Conservation (phyloP, 306 rosid genomes). For the Bauhinia variegata region DNA sequence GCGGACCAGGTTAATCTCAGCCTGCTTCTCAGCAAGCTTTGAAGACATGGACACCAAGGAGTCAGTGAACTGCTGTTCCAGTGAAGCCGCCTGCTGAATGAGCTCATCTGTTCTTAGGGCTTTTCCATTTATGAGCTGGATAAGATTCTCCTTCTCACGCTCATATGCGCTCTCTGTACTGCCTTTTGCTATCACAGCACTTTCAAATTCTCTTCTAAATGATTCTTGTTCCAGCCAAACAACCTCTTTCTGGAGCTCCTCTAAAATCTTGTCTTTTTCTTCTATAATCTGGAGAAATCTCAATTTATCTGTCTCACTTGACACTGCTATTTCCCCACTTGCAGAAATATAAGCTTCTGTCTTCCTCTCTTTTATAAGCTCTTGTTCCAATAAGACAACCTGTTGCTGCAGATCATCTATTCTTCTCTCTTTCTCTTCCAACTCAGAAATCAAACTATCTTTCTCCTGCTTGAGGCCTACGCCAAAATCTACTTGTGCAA, state of each 20-base stretch:
- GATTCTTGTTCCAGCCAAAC: conserved; percentile 57
- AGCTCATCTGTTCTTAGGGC: conserved; percentile 47
- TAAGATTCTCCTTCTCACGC: conserved; percentile 45
- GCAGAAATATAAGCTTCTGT: conserved; percentile 40
- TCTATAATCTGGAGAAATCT: conserved; percentile 39
- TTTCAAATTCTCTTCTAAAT: conserved; percentile 58
- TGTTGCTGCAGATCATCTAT: conserved; percentile 49
- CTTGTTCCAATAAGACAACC: conserved; percentile 52
- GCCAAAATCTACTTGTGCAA: conserved; percentile 62
- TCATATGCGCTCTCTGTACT: conserved; percentile 44
- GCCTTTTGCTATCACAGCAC: conserved; percentile 48
- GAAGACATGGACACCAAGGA: conserved; percentile 55
- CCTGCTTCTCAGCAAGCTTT: conserved; percentile 60
- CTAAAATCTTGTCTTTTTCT: conserved; percentile 56
- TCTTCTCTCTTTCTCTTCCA: conserved; percentile 52
- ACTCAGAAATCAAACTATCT: conserved; percentile 37
- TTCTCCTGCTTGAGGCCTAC: conserved; percentile 67
- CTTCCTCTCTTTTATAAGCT: conserved; percentile 39
- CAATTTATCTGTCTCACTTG: conserved; percentile 18
- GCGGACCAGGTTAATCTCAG: conserved; percentile 55
- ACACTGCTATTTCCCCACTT: conserved; percentile 27
- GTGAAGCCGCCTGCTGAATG: conserved; percentile 48
- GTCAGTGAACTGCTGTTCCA: conserved; percentile 55
- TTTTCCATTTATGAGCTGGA: conserved; percentile 40
- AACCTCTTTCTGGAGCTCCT: conserved; percentile 59